Percentiles rank a stretch among this genome's conserved stretches.
These are phyloP conservation scores for Secale cereale DNA, from an alignment of 176 grass and related monocot species.

Conservation along the genomic window DNA sequence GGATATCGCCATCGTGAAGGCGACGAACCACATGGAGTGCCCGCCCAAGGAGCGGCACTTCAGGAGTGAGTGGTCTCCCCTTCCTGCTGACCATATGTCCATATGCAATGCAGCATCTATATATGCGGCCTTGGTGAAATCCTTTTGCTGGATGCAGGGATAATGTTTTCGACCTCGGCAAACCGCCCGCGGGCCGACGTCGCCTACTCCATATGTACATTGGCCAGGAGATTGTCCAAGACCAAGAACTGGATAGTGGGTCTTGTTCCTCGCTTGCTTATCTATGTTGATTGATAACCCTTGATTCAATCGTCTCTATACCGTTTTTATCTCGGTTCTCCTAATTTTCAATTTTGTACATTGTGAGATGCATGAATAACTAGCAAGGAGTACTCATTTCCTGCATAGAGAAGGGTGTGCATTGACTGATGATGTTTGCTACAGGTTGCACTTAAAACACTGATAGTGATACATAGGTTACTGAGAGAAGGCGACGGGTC, in stretches of 20 bases:
- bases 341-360: background rate
- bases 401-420: background rate
- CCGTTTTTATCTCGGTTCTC: background rate
- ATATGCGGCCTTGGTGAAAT: background rate
- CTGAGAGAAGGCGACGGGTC: constrained; percentile 87
- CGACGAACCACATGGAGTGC: constrained; percentile 89
- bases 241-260: constrained; percentile 90
- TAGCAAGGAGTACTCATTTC: background rate
- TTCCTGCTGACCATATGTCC: no score
- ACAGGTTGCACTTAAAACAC: constrained; percentile 88
- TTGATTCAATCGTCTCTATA: background rate
- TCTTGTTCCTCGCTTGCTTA: constrained; percentile 1
- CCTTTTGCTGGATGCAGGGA: constrained; percentile 44
- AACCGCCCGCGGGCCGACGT: constrained; percentile 76
- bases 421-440: background rate
- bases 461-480: constrained; percentile 89
- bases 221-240: constrained; percentile 84
- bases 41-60: constrained; percentile 92
- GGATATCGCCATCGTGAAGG: constrained; percentile 97
- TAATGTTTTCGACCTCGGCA: constrained; percentile 58
- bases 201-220: constrained; percentile 76
- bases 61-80: constrained; percentile 69
- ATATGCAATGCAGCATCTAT: background rate
- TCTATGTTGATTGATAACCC: background rate
- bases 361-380: background rate